Evolutionary conservation across 2,329 filamentous ascomycete species (phyloP).

Genomic region (Xylariales sp.): DNA sequence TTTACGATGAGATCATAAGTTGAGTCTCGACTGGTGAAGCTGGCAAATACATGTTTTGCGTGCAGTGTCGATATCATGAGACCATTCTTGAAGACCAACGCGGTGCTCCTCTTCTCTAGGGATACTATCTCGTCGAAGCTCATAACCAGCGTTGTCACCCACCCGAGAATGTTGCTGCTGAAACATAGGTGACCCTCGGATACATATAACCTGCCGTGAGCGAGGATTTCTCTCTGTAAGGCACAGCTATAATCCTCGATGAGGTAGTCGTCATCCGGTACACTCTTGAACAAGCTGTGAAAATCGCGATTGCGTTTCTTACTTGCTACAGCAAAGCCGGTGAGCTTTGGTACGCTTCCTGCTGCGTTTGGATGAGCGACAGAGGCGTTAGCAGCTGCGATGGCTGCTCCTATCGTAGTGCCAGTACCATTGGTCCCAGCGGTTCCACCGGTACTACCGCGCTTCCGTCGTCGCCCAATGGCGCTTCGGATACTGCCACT

Average conservation of each 20-base stretch:
- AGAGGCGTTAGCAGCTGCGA: conserved; percentile 65
- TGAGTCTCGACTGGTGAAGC: conserved; percentile 87
- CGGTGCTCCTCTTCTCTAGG: conserved; percentile 94
- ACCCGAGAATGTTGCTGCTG: conserved; percentile 97
- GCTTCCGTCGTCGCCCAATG: conserved; percentile 60
- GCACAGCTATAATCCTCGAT: conserved; percentile 99
- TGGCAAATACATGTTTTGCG: conserved; percentile 92
- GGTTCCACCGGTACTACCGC: conserved; percentile 75
- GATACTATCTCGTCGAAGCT: conserved; percentile 97
- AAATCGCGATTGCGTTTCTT: conserved; percentile 97
- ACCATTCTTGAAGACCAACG: conserved; percentile 92
- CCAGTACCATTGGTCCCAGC: conserved; percentile 48
- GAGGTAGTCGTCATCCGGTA: conserved; percentile 94
- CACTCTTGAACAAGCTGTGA: conserved; percentile 88
- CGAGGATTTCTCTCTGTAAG: conserved; percentile 88
- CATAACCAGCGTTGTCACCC: conserved; percentile 96
- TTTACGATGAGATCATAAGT: conserved; percentile 97
- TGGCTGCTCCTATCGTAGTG: conserved; percentile 65
- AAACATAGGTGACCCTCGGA: conserved; percentile 98
- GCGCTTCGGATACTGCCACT: conserved; percentile 65
- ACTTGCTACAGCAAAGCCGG: conserved; percentile 92
- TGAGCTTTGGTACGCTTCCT: conserved; percentile 67
- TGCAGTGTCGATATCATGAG: conserved; percentile 95
- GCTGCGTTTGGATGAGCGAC: conserved; percentile 59
- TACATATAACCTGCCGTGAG: conserved; percentile 90